Percentiles rank a stretch among this genome's conserved stretches.
Conservation (phyloP, 768 basidiomycete species). For the Panus rudis region DNA sequence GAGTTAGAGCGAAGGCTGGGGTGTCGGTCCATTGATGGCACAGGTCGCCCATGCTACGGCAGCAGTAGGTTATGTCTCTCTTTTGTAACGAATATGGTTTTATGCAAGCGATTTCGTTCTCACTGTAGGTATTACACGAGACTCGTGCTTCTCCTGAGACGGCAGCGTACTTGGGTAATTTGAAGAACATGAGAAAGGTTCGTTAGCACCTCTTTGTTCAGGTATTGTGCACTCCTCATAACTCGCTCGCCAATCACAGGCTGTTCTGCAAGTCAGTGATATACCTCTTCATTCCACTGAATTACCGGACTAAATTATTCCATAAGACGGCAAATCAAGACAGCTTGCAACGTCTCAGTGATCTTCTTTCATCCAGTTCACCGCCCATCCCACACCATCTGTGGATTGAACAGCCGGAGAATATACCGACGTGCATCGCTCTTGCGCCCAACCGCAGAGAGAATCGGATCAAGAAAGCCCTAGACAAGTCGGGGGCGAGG, state of each 20-base stretch:
- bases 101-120: neutral
- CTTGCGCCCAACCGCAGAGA: constrained; percentile 35
- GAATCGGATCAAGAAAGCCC: constrained; percentile 30
- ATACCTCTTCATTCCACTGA: neutral
- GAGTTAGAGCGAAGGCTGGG: constrained; percentile 34
- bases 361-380: constrained; percentile 19
- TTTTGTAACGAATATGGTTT: neutral
- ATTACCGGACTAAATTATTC: neutral
- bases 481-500: constrained; percentile 33
- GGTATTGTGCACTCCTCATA: too few species aligned
- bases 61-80: constrained; percentile 23
- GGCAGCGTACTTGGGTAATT: constrained; percentile 30
- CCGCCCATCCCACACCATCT: constrained; percentile 31
- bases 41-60: constrained; percentile 38
- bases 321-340: constrained; percentile 25
- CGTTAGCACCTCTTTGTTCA: neutral
- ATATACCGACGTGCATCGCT: constrained; percentile 36
- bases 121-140: constrained; percentile 31
- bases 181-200: constrained; percentile 37
- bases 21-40: constrained; percentile 37
- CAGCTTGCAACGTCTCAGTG: constrained; percentile 27
- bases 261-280: constrained; percentile 32
- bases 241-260: constrained; percentile 18
- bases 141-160: constrained; percentile 32
- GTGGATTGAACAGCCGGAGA: constrained; percentile 40